Conservation (phyloP, 805 yeast species). For the Saccharomycopsis capsularis region DNA sequence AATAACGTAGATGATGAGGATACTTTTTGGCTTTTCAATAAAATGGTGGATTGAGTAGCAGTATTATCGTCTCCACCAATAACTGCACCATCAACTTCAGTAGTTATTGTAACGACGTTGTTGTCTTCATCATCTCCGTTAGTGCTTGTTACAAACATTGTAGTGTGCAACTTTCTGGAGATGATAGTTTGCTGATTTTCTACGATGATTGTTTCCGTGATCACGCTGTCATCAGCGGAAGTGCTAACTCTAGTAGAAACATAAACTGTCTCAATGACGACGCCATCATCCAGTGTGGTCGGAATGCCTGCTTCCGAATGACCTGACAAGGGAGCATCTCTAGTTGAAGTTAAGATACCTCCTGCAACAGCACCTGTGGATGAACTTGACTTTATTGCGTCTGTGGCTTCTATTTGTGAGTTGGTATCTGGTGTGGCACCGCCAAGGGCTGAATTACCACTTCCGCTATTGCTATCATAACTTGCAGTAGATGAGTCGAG, state of each 20-base stretch:
- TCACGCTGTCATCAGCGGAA: conserved; percentile 6
- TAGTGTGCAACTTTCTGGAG: neutral
- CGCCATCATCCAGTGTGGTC: neutral
- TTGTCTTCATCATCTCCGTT: neutral
- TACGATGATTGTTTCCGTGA: conserved; percentile 16
- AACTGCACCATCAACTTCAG: conserved; percentile 3
- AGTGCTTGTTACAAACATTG: neutral
- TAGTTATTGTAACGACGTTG: conserved; percentile 10
- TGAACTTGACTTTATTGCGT: neutral
- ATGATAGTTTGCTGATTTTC: conserved; percentile 11
- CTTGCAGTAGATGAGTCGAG: conserved; percentile 2
- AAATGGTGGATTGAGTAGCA: too few relatives aligned
- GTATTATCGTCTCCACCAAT: too few relatives aligned
- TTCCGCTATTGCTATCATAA: neutral
- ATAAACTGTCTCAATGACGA: conserved; percentile 1
- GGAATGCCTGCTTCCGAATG: too few relatives aligned
- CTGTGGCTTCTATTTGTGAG: neutral
- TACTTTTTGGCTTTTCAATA: too few relatives aligned
- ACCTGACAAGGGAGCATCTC: too few relatives aligned
- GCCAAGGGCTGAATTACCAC: neutral
- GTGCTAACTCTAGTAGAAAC: conserved; percentile 2
- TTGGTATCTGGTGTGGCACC: neutral
- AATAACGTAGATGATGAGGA: too few relatives aligned
- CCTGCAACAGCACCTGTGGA: too few relatives aligned
- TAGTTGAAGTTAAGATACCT: neutral